Percentiles rank a stretch among this genome's conserved stretches.
These are phyloP conservation scores for Microthyrium microscopicum DNA, from an alignment of 2,329 filamentous ascomycete species.

Conservation along the genomic window DNA sequence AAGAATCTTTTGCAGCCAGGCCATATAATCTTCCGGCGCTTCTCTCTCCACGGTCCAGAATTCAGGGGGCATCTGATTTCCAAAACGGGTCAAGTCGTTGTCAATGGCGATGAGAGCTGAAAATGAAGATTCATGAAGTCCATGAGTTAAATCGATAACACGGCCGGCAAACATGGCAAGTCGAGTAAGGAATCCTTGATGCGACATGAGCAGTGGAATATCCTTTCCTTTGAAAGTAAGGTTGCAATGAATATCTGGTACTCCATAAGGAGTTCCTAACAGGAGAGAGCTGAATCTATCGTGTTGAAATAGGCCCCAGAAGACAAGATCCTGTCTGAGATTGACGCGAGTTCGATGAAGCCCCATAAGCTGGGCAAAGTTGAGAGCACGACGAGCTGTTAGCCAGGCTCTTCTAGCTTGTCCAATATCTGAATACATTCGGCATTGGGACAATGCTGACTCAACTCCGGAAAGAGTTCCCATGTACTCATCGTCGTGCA, in stretches of 20 bases:
- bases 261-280: conserved; percentile 35
- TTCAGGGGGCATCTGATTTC: conserved; percentile 18
- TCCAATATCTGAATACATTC: conserved; percentile 38
- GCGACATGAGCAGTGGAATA: conserved; percentile 2
- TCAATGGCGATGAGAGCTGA: conserved; percentile 25
- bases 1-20: conserved; percentile 22
- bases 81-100: conserved; percentile 25
- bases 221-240: conserved; percentile 9
- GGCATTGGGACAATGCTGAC: conserved; percentile 32
- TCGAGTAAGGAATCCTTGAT: conserved; percentile 17
- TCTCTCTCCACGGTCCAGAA: conserved; percentile 24
- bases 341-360: conserved; percentile 21
- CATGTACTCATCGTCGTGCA: conserved; percentile 34
- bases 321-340: conserved; percentile 20
- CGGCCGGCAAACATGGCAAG: conserved; percentile 24
- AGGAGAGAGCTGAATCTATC: conserved; percentile 36
- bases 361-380: conserved; percentile 34
- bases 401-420: conserved; percentile 39
- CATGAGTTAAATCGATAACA: conserved; percentile 27
- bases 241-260: conserved; percentile 23
- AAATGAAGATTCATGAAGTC: conserved; percentile 18
- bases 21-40: conserved; percentile 13
- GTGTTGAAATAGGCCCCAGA: conserved; percentile 23
- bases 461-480: conserved; percentile 37
- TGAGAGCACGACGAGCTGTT: conserved; percentile 32